These are phyloP conservation scores for Ogataea henricii DNA, from an alignment of 805 yeast genomes.

Conservation along the genomic window DNA sequence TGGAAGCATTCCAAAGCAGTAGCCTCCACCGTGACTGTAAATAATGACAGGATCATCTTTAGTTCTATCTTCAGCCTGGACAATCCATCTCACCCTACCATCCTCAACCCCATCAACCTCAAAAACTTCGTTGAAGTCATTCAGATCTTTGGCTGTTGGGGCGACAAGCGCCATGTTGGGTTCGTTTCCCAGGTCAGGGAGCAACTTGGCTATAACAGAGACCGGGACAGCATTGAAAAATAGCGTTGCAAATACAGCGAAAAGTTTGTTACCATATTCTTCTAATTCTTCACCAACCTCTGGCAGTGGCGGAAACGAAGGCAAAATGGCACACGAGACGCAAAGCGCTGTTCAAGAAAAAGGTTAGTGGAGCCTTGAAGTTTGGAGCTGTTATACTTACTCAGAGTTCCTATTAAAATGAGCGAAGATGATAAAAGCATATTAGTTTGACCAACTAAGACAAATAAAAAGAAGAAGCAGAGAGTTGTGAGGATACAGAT, in stretches of 20 bases:
- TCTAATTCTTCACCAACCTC: conserved; percentile 1
- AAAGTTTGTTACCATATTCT: background rate
- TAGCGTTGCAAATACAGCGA: background rate
- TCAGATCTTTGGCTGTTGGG: background rate
- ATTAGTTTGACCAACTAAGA: too few species aligned
- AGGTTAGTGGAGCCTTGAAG: too few species aligned
- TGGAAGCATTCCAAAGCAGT: background rate
- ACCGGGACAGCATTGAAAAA: conserved; percentile 5
- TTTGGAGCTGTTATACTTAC: background rate
- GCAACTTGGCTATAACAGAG: background rate
- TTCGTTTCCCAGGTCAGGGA: background rate
- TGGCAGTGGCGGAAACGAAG: conserved; percentile 1
- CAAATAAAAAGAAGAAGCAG: too few species aligned
- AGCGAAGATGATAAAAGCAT: background rate
- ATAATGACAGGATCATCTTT: conserved; percentile 3
- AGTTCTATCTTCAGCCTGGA: background rate
- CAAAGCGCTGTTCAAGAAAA: background rate
- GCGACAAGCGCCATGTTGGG: background rate
- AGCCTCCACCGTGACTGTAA: conserved; percentile 6
- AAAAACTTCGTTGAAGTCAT: conserved; percentile 2
- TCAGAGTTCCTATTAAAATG: background rate
- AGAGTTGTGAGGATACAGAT: too few species aligned
- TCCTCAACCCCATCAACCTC: conserved; percentile 24
- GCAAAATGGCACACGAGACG: background rate
- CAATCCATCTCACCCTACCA: conserved; percentile 18